Evolutionary conservation across 768 basidiomycete species (phyloP), one percentile per base, ranked within the genome.

Genomic region (Kondoa subrosea): DNA sequence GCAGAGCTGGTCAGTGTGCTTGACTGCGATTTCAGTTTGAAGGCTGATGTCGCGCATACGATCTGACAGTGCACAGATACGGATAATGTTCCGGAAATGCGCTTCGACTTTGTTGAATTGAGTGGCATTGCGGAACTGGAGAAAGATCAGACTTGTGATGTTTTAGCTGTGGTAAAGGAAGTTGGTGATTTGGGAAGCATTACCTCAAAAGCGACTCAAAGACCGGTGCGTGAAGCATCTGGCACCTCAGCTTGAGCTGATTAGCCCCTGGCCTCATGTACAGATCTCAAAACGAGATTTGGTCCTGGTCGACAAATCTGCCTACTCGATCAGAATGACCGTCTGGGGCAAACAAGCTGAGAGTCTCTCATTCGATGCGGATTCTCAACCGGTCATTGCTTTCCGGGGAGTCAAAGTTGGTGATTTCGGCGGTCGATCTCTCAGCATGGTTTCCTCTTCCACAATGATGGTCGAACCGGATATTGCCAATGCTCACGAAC

Each of bases 271-370:
- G n/a, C n/a, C n/a, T n/a, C 26, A 69, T 57, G 3, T 65, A 2
- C 72, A 93, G 88, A 82, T 91, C 68, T 81, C 82, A 33, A 97
- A 97, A 77, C 86, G 93, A 58, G 93, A 99, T 57, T 78, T 99
- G 64, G 86, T 83, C 0, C 78, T 99, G 34, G 92, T 91, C 15
- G 93, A 99, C 76, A 83, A 82, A 69, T 86, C 89, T 4, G 82
- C 82, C 34, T 89, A 80, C 73, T 83, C 85, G 17, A 85, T 89
- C 56, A 83, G 89, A 34, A 76, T 96, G 71, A 99, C 93, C 1
- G 80, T 97, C 32, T 99, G 93, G 95, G 95, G 93, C 27, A 90
- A 87, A 76, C 87, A 89, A 76, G 93, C 93, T 0, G 90, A 96
- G 76, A 82, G n/a, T n/a, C n/a, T n/a, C n/a, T 84, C 76, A 78